Conservation (phyloP, 805 yeast genomes). For the Pichia ethanolica region DNA sequence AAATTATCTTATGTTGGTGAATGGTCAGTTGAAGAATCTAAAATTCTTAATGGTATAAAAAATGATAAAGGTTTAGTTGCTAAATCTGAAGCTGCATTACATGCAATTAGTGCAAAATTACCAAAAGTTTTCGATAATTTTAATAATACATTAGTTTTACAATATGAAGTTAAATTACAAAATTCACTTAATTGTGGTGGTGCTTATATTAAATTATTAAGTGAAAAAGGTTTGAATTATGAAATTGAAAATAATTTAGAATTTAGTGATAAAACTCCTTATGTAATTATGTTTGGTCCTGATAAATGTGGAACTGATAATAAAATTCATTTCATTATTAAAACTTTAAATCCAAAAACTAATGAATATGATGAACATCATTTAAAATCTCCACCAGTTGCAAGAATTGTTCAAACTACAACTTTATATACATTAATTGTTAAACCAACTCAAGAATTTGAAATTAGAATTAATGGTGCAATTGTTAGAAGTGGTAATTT, state of each 20-base stretch:
- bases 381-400: slow-evolving; percentile 58
- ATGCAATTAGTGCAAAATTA: slow-evolving; percentile 67
- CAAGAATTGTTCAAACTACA: slow-evolving; percentile 44
- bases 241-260: slow-evolving; percentile 21
- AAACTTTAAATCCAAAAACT: slow-evolving; percentile 46
- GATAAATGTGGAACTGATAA: slow-evolving; percentile 81
- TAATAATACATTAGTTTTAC: slow-evolving; percentile 65
- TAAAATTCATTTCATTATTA: slow-evolving; percentile 71
- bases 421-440: slow-evolving; percentile 73
- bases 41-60: slow-evolving; percentile 47
- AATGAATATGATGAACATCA: slow-evolving; percentile 64
- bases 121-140: slow-evolving; percentile 51
- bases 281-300: slow-evolving; percentile 91
- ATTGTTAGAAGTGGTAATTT: slow-evolving; percentile 64
- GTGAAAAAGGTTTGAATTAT: slow-evolving; percentile 32
- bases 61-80: slow-evolving; percentile 73
- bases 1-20: slow-evolving; percentile 59
- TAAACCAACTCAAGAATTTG: slow-evolving; percentile 57
- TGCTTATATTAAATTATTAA: slow-evolving; percentile 72
- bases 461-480: slow-evolving; percentile 77
- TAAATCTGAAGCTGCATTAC: slow-evolving; percentile 69
- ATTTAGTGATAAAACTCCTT: slow-evolving; percentile 62
- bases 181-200: slow-evolving; percentile 81
- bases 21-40: slow-evolving; percentile 67
- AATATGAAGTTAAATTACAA: slow-evolving; percentile 84